Evolutionary conservation across 2,329 filamentous ascomycete genomes (phyloP), one percentile per base, ranked within the genome.

Genomic region (Tolypocladium amazonense): DNA sequence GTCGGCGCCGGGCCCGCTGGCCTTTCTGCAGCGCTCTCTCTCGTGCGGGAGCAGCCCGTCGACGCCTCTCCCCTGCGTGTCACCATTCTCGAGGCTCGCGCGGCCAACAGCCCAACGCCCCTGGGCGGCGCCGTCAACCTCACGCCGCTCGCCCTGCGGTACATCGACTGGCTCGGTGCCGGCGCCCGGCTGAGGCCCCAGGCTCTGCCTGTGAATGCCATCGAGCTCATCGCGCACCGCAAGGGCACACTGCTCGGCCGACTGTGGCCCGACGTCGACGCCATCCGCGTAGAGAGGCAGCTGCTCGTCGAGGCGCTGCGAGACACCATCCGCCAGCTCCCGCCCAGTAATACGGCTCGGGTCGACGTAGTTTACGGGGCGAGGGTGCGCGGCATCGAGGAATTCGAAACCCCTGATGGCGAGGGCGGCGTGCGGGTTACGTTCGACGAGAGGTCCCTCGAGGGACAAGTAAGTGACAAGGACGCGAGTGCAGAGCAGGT

Each of bases 1-100:
- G 70, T 83, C 54, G 80, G 80, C 45, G 79, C 77, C 9, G 80
- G 80, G 30, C 78, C 81, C 33, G 75, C 79, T 23, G 81, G 80
- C 43, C 73, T 82, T 35, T 71, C 77, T 20, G 76, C 78, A 52
- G 79, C 81, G 23, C 70, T 81, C 52, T 72, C 79, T 15, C 71
- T 81, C 57, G 75, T 73, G 43, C 30, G 45, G 30, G 76, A 77
- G 61, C 76, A 75, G 65, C 61, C 68, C 8, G 73, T 75, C 33
- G 53, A 68, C 33, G 74, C 60, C 4, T 37, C 60, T 6, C 57
- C 60, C 6, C 33, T 66, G 14, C 63, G 54, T 58, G 60, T 81
- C 64, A 76, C 74, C 47, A 72, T 82, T 60, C 80, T 75, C 64
- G 80, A 82, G 65, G 72, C 80, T 53, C 76, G 79, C 1, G 70